Evolutionary conservation across 345 rosid genomes (phyloP).

Genomic region (Eucalyptus regnans): DNA sequence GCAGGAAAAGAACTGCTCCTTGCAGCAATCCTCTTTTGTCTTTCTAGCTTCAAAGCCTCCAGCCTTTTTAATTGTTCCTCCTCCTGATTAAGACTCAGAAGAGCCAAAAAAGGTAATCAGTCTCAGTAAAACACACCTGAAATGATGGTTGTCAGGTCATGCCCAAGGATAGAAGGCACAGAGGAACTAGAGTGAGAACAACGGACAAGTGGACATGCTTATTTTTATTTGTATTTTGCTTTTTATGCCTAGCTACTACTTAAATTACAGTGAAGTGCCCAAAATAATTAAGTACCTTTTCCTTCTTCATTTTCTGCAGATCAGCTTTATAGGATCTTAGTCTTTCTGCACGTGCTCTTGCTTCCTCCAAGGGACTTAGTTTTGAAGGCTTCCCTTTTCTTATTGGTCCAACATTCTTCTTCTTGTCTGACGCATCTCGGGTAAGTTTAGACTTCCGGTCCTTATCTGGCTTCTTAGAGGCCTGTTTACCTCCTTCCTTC

Average conservation of each 20-base stretch:
- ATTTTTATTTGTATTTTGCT: background rate
- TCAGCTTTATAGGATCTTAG: slow-evolving; percentile 90
- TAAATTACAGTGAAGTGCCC: background rate
- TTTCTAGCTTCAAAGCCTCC: slow-evolving; percentile 68
- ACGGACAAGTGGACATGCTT: background rate
- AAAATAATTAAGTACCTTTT: slow-evolving; percentile 42
- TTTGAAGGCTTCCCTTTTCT: slow-evolving; percentile 79
- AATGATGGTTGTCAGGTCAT: background rate
- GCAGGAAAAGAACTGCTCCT: slow-evolving; percentile 36
- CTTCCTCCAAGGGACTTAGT: slow-evolving; percentile 85
- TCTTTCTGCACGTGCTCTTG: slow-evolving; percentile 86
- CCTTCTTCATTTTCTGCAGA: slow-evolving; percentile 90
- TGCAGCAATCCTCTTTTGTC: slow-evolving; percentile 86
- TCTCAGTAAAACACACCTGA: background rate
- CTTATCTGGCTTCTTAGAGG: slow-evolving; percentile 43
- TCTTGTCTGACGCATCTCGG: slow-evolving; percentile 42
- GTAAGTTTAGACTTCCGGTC: slow-evolving; percentile 43
- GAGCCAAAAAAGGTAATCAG: background rate
- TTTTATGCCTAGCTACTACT: background rate
- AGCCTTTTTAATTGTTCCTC: slow-evolving; percentile 34
- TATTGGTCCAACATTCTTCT: slow-evolving; percentile 59
- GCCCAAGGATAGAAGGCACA: background rate
- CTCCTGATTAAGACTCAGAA: slow-evolving; percentile 35
- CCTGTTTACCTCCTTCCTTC: slow-evolving; percentile 24
- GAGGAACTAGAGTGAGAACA: background rate